Base-by-base conservation (phyloP, 768 basidiomycete genomes). In the Trametes cingulata region DNA sequence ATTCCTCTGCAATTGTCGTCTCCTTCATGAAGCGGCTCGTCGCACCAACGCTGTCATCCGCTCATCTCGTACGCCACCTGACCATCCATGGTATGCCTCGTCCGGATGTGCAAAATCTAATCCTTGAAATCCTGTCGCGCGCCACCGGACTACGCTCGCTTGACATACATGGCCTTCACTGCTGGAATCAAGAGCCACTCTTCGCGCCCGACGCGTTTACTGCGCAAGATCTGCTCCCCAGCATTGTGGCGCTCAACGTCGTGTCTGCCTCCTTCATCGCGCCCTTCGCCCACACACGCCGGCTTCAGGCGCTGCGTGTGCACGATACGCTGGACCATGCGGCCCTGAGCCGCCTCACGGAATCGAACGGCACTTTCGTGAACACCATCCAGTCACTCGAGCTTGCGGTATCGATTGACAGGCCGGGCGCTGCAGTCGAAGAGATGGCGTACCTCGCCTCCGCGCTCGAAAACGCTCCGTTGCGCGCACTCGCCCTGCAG, bases 181-280 rank as follows among this genome's bases (percentile, higher is more conserved):
- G 52, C 20, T 25, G 49, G 14, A 33, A 36, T 24, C 48, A 36
- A 47, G 53, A 42, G 2, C 17, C 48, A 24, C 46, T 59, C 15
- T 39, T 65, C 41, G 52, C 52, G 6, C 52, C 42, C 12, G 56
- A 52, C 13, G 39, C 50, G 10, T 58, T 52, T 33, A 24, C 35
- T 4, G 64, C 65, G 3, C n/a, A 35, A 3, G 43, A 41, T 3
- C 65, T 67, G 27, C 60, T 69, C 6, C 64, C 68, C 17, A 50
- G 54, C 29, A 61, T 71, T 6, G 37, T 56, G 6, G 68, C 70
- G n/a, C 50, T 71, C n/a, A 68, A 67, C 36, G 53, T 62, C 13
- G 33, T 56, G 20, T 58, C 64, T 13, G 49, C 45, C 1, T 47
- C 46, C 15, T 54, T 61, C 27, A 37, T 47, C 15, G 35, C 22